These are phyloP conservation scores for Lentithecium fluviatile DNA, from an alignment of 495 filamentous ascomycete genomes.

Conservation along the genomic window DNA sequence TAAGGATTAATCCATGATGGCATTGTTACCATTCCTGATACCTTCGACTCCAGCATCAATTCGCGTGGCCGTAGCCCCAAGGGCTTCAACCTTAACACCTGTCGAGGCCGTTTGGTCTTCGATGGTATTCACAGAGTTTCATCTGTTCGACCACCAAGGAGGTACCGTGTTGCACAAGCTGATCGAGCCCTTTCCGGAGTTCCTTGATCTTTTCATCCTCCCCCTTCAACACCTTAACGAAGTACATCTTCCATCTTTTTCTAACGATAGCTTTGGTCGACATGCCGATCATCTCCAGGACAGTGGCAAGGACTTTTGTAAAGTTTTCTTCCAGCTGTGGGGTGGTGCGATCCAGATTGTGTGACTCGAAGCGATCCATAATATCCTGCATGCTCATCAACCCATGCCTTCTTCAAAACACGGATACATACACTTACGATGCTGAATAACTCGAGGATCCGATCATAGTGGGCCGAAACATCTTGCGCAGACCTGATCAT, in stretches of 20 bases:
- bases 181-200: no score
- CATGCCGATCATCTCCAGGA: not conserved
- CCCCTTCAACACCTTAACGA: no score
- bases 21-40: not conserved
- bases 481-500: not conserved
- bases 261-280: not conserved
- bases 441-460: no score
- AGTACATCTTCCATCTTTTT: not conserved
- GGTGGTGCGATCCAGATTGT: not conserved
- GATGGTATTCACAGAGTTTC: no score
- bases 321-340: constrained; percentile 1
- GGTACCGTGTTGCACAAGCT: no score
- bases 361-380: not conserved
- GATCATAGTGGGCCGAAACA: not conserved
- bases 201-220: no score
- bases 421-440: no score
- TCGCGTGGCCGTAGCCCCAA: no score
- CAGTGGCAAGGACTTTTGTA: not conserved
- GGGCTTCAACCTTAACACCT: no score
- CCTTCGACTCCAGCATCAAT: not conserved
- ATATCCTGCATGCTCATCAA: not conserved
- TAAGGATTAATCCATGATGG: not conserved
- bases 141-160: no score
- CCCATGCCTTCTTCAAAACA: no score
- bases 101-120: no score